Conservation (phyloP, 2,329 filamentous ascomycete species). For the Metarhizium robertsii region DNA sequence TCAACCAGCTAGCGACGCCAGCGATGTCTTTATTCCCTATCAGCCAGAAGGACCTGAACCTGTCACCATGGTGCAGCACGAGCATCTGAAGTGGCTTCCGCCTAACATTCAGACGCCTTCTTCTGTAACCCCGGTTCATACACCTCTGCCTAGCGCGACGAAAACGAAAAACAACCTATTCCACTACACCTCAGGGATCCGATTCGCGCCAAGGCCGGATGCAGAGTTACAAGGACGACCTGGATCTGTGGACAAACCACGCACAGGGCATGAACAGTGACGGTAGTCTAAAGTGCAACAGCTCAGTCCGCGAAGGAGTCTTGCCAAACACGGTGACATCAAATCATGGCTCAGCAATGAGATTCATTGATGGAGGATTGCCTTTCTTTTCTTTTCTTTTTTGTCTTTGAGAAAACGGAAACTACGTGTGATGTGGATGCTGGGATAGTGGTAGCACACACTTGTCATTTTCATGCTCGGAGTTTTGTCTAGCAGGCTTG, state of each 20-base stretch:
- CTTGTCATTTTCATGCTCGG: neutral
- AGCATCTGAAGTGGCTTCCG: conserved; percentile 41
- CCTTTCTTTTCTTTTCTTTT: neutral
- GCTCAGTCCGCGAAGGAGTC: neutral
- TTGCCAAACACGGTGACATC: neutral
- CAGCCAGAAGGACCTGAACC: conserved; percentile 44
- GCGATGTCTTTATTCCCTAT: conserved; percentile 42
- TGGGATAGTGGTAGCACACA: neutral
- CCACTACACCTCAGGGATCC: conserved; percentile 35
- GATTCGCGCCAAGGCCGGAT: conserved; percentile 30
- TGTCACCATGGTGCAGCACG: conserved; percentile 24
- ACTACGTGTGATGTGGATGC: neutral
- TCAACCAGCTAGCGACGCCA: conserved; percentile 14
- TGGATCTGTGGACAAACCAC: neutral
- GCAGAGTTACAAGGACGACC: neutral
- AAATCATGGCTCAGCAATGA: neutral
- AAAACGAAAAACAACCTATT: conserved; percentile 26
- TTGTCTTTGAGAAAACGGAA: neutral
- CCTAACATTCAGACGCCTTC: conserved; percentile 33
- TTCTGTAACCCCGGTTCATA: conserved; percentile 21
- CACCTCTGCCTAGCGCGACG: conserved; percentile 21
- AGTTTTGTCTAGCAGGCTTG: neutral
- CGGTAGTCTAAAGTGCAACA: neutral
- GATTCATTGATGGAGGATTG: neutral
- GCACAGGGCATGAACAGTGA: neutral